A percentile compares a stretch with the other conserved stretches of the same genome.
These are phyloP conservation scores for Flaveria sonorensis DNA, from an alignment of 129 eudicot species.

Conservation along the genomic window DNA sequence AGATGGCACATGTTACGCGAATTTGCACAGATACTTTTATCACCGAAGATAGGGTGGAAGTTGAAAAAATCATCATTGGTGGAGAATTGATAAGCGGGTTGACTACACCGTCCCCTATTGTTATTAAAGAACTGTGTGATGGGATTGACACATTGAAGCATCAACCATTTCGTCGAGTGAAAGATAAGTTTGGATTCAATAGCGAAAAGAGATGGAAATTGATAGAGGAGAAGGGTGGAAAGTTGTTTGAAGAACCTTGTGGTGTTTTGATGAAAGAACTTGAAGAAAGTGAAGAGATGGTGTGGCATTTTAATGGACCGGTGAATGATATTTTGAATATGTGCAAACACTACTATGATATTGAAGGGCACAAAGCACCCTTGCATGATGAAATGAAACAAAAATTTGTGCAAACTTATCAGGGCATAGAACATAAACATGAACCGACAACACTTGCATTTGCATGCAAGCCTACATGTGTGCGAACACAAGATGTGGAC, in stretches of 20 bases:
- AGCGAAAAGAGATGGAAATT: constrained; percentile 18
- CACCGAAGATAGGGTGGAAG: constrained; percentile 30
- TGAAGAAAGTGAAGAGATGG: not conserved
- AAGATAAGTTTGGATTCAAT: constrained; percentile 17
- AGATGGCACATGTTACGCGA: constrained; percentile 36
- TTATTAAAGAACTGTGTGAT: constrained; percentile 39
- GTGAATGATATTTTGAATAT: constrained; percentile 5
- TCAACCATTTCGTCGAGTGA: not conserved
- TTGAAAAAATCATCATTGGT: constrained; percentile 28
- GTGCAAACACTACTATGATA: constrained; percentile 41
- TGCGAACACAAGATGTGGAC: constrained; percentile 8
- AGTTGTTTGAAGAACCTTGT: not conserved
- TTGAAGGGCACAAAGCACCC: constrained; percentile 20
- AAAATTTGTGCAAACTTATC: not conserved
- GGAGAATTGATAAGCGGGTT: constrained; percentile 30
- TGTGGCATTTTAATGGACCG: constrained; percentile 23
- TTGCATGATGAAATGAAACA: constrained; percentile 20
- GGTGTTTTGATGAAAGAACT: not conserved
- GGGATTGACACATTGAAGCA: constrained; percentile 32
- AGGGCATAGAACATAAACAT: constrained; percentile 18
- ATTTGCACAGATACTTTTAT: constrained; percentile 37
- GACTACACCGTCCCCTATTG: constrained; percentile 21
- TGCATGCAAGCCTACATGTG: constrained; percentile 19
- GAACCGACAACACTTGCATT: constrained; percentile 22
- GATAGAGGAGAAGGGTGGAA: not conserved